phyloP scores from a whole-genome alignment of 2,329 filamentous ascomycete species.

The Pseudogymnoascus sp. region DNA sequence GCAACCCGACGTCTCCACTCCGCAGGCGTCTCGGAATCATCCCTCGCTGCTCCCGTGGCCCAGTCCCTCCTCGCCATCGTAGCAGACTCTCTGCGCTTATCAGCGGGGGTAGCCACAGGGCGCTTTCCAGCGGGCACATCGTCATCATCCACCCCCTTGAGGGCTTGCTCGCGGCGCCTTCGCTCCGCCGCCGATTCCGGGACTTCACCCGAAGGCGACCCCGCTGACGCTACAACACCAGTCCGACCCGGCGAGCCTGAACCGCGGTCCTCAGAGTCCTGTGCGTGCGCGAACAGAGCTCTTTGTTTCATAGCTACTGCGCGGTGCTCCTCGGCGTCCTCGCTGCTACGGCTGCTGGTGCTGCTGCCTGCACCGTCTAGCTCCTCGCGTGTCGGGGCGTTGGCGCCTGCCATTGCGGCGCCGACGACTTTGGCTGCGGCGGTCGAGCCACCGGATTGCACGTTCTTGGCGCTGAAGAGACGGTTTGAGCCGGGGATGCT shows the following conservation, averaged over 20 bases:
- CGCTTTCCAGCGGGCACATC: conserved; percentile 25
- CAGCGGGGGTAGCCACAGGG: neutral
- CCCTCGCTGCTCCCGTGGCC: conserved; percentile 19
- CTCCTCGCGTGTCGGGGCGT: neutral
- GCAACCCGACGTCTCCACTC: conserved; percentile 68
- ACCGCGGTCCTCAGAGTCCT: conserved; percentile 29
- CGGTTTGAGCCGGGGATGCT: conserved; percentile 20
- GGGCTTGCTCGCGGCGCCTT: conserved; percentile 52
- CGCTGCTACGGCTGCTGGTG: neutral
- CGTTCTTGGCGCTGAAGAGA: conserved; percentile 32
- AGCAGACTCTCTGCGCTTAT: conserved; percentile 2
- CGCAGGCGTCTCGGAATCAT: conserved; percentile 62
- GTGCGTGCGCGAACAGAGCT: conserved; percentile 33
- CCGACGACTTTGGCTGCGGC: conserved; percentile 16
- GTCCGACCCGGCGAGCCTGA: conserved; percentile 10
- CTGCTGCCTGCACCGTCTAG: neutral
- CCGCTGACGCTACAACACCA: conserved; percentile 25
- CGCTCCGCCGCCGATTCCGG: conserved; percentile 65
- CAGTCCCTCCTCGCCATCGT: neutral
- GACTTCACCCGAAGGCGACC: conserved; percentile 24
- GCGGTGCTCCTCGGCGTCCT: neutral
- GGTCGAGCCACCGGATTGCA: conserved; percentile 13
- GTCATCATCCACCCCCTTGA: conserved; percentile 37
- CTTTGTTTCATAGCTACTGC: neutral
- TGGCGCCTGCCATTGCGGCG: conserved; percentile 19